Percentiles rank a stretch among this genome's conserved stretches.
phyloP scores from a whole-genome alignment of 495 filamentous ascomycete species.

The Podospora pseudopauciseta region DNA sequence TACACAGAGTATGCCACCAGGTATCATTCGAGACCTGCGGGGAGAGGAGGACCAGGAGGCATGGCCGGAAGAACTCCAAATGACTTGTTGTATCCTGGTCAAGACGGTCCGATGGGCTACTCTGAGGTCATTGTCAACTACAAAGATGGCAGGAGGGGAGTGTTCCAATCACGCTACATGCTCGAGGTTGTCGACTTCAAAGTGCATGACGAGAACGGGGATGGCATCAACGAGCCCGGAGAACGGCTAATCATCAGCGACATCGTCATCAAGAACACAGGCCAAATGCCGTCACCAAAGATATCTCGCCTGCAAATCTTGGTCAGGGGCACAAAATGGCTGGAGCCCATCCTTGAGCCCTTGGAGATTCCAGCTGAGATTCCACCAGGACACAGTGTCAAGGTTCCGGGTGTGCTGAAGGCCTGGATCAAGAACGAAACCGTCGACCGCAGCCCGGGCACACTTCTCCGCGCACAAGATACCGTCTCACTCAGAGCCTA shows the following conservation, averaged over 20 bases:
- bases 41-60: slow-evolving; percentile 25
- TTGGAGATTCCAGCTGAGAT: slow-evolving; percentile 24
- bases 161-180: slow-evolving; percentile 36
- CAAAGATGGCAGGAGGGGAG: slow-evolving; percentile 18
- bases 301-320: slow-evolving; percentile 5
- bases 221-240: slow-evolving; percentile 47
- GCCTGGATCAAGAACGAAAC: slow-evolving; percentile 28
- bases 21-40: slow-evolving; percentile 7
- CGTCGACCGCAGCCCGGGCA: slow-evolving; percentile 9
- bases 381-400: slow-evolving; percentile 20
- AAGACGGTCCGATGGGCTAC: slow-evolving; percentile 9
- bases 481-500: slow-evolving; percentile 23
- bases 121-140: slow-evolving; percentile 17
- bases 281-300: slow-evolving; percentile 23
- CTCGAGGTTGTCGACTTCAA: slow-evolving; percentile 40
- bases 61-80: slow-evolving; percentile 22
- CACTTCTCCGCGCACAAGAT: slow-evolving; percentile 19
- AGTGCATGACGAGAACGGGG: slow-evolving; percentile 43
- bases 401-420: slow-evolving; percentile 21
- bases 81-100: slow-evolving; percentile 15
- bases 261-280: slow-evolving; percentile 39
- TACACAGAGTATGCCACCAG: slow-evolving; percentile 9
- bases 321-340: slow-evolving; percentile 24
- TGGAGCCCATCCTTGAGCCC: slow-evolving; percentile 20
- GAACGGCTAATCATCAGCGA: slow-evolving; percentile 42